Conservation (phyloP, 2,329 filamentous ascomycete genomes). For the Monilinia vaccinii-corymbosi region DNA sequence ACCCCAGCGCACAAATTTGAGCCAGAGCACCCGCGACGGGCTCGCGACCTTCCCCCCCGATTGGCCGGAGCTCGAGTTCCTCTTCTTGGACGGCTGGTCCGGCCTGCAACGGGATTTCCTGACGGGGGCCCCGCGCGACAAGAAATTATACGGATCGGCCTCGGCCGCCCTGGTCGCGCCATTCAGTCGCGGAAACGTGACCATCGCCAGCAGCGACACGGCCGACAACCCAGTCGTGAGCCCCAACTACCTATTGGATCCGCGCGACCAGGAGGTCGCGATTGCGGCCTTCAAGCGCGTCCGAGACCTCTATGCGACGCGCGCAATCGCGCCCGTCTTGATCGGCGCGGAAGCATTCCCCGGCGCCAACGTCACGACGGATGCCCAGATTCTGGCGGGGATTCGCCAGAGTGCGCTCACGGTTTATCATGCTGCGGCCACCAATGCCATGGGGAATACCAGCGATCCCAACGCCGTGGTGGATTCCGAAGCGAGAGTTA, state of each 20-base stretch:
- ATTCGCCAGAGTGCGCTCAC: conserved; percentile 9
- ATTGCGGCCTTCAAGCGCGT: conserved; percentile 35
- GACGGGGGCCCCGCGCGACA: not conserved
- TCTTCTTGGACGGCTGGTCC: not conserved
- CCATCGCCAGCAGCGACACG: conserved; percentile 30
- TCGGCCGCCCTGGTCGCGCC: conserved; percentile 31
- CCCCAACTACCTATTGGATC: conserved; percentile 37
- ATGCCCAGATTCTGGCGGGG: conserved; percentile 14
- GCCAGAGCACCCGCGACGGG: not conserved
- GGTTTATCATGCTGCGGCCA: not conserved
- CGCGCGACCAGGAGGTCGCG: conserved; percentile 36
- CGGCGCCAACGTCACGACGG: not conserved
- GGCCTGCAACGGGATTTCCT: not conserved
- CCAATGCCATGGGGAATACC: conserved; percentile 38
- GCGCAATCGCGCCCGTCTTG: not conserved
- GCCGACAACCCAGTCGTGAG: conserved; percentile 32
- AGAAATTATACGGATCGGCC: not conserved
- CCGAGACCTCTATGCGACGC: conserved; percentile 24
- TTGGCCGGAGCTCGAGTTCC: conserved; percentile 14
- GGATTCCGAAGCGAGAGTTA: conserved; percentile 16
- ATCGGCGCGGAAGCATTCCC: not conserved
- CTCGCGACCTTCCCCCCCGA: conserved; percentile 10
- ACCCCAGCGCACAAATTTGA: not conserved
- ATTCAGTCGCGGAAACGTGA: conserved; percentile 29
- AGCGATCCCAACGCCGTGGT: conserved; percentile 30